Percentiles rank a stretch among this genome's conserved stretches.
Conservation (phyloP, 2,329 filamentous ascomycete species). For the Diaporthe longicolla region DNA sequence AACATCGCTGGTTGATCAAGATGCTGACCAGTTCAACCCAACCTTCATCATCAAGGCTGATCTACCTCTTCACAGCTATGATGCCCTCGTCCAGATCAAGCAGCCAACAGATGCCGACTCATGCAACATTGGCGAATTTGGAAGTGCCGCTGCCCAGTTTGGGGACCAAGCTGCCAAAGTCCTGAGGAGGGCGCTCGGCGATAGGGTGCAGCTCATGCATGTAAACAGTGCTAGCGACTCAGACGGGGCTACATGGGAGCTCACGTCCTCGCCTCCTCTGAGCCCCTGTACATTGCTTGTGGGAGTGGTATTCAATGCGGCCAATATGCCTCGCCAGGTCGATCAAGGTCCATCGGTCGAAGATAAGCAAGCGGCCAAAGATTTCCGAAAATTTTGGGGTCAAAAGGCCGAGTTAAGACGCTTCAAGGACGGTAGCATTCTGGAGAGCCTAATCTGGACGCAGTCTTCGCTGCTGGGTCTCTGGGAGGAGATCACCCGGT, state of each 20-base stretch:
- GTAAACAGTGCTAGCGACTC: conserved; percentile 51
- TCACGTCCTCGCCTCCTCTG: conserved; percentile 56
- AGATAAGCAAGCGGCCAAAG: conserved; percentile 83
- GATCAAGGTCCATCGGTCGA: conserved; percentile 92
- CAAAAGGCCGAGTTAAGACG: conserved; percentile 92
- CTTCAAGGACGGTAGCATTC: conserved; percentile 94
- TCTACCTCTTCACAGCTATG: conserved; percentile 68
- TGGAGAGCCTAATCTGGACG: conserved; percentile 91
- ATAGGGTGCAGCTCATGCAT: conserved; percentile 79
- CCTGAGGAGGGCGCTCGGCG: conserved; percentile 79
- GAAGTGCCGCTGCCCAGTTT: conserved; percentile 60
- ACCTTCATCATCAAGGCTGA: conserved; percentile 81
- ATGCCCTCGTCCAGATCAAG: conserved; percentile 59
- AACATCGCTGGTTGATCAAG: conserved; percentile 79
- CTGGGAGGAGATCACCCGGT: conserved; percentile 83
- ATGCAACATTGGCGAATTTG: conserved; percentile 51
- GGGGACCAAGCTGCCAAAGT: conserved; percentile 73
- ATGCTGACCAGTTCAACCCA: conserved; percentile 84
- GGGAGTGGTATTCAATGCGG: conserved; percentile 79
- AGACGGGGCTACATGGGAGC: conserved; percentile 59
- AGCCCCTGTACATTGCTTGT: conserved; percentile 62
- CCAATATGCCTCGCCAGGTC: conserved; percentile 80
- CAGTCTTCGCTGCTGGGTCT: conserved; percentile 75
- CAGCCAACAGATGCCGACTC: conserved; percentile 39
- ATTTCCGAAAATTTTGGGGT: conserved; percentile 94